Evolutionary conservation across 257 asterid species (phyloP).

Genomic region (Penstemon newberryi): DNA sequence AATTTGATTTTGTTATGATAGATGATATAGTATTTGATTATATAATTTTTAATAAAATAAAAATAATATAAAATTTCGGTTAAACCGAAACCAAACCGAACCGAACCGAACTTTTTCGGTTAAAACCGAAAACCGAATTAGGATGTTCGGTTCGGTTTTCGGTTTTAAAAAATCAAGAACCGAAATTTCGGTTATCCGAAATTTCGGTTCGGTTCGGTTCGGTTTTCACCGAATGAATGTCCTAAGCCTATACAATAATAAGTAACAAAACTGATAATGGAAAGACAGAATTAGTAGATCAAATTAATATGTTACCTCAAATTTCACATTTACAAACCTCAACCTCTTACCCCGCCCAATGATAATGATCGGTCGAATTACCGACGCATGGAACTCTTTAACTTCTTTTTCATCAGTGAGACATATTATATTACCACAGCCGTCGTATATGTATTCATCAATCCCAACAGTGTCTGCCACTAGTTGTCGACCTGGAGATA

Average conservation of each 20-base stretch:
- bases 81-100: too few species aligned
- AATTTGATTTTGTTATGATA: too few species aligned
- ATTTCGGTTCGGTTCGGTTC: too few species aligned
- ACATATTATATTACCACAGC: conserved; percentile 84
- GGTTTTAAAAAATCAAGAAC: too few species aligned
- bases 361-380: conserved; percentile 67
- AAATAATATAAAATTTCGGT: too few species aligned
- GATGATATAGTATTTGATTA: too few species aligned
- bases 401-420: conserved; percentile 57
- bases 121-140: too few species aligned
- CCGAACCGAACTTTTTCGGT: too few species aligned
- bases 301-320: conserved; percentile 64
- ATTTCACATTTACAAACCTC: conserved; percentile 82
- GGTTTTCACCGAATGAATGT: too few species aligned
- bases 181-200: too few species aligned
- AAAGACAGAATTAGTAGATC: conserved; percentile 10
- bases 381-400: conserved; percentile 51
- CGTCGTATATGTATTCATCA: conserved; percentile 86
- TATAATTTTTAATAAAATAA: too few species aligned
- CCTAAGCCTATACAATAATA: conserved; percentile 18
- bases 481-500: conserved; percentile 79
- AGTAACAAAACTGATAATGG: conserved; percentile 11
- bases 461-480: conserved; percentile 81
- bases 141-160: too few species aligned
- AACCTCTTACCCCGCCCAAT: conserved; percentile 89